phyloP scores from a whole-genome alignment of 345 rosid species.

The Brassica juncea region DNA sequence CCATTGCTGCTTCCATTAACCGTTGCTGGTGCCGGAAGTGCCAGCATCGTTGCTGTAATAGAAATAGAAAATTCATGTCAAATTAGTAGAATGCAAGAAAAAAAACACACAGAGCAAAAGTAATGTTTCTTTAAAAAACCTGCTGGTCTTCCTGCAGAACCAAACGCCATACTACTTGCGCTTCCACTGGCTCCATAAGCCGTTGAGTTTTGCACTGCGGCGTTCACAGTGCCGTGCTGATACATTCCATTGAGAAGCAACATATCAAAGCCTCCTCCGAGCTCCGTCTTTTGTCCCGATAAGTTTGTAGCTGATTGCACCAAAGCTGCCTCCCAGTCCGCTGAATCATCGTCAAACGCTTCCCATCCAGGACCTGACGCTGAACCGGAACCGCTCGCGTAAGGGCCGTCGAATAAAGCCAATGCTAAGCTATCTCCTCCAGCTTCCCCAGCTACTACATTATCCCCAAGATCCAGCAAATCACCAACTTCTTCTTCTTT shows the following conservation, averaged over 20 bases:
- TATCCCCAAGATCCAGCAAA: conserved; percentile 58
- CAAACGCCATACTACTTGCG: conserved; percentile 61
- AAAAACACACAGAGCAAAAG: not conserved
- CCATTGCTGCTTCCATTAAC: conserved; percentile 30
- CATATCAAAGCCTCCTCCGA: conserved; percentile 47
- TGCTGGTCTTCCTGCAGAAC: conserved; percentile 61
- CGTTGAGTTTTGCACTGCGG: conserved; percentile 29
- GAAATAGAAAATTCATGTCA: not conserved
- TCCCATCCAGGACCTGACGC: conserved; percentile 53
- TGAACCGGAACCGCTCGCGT: conserved; percentile 21
- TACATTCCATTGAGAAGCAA: conserved; percentile 47
- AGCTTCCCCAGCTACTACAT: conserved; percentile 42
- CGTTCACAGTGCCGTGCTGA: conserved; percentile 35
- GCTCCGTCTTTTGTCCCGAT: conserved; percentile 38
- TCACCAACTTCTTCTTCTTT: conserved; percentile 47
- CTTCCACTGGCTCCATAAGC: conserved; percentile 52
- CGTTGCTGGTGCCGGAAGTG: conserved; percentile 51
- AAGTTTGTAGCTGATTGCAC: conserved; percentile 66
- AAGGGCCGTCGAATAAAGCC: conserved; percentile 64
- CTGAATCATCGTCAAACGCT: conserved; percentile 58
- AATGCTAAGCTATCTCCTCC: conserved; percentile 56
- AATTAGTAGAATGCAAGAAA: not conserved
- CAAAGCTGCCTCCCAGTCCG: conserved; percentile 77
- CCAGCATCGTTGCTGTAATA: conserved; percentile 47
- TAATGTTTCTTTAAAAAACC: conserved; percentile 9